These are phyloP conservation scores for Didymella arachidicola DNA, from an alignment of 2,329 filamentous ascomycete genomes.

Conservation along the genomic window DNA sequence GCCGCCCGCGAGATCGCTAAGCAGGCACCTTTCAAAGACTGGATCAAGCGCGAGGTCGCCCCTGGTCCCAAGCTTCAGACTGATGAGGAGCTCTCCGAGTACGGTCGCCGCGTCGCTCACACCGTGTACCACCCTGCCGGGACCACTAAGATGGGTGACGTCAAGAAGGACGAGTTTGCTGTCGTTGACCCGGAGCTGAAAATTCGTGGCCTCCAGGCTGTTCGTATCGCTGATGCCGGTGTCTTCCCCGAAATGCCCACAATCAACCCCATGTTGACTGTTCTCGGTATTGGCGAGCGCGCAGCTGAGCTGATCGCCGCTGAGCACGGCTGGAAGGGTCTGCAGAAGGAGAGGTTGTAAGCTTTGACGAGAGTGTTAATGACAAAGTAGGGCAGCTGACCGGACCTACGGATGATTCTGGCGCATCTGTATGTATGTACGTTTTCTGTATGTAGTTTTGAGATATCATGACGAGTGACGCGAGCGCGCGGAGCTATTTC, in stretches of 20 bases:
- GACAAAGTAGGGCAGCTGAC: neutral
- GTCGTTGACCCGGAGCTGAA: slow-evolving; percentile 81
- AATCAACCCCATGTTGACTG: slow-evolving; percentile 91
- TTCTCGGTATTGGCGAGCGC: slow-evolving; percentile 82
- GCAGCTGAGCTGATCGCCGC: slow-evolving; percentile 83
- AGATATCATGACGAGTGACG: slow-evolving; percentile 22
- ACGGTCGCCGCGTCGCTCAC: slow-evolving; percentile 81
- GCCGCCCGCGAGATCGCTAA: slow-evolving; percentile 79
- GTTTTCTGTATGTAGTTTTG: slow-evolving; percentile 18
- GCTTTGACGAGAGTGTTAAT: slow-evolving; percentile 1
- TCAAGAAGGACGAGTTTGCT: slow-evolving; percentile 71
- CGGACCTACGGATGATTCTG: slow-evolving; percentile 11
- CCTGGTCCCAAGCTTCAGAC: slow-evolving; percentile 76
- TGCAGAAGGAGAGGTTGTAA: slow-evolving; percentile 63
- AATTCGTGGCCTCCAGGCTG: slow-evolving; percentile 73
- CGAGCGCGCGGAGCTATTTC: slow-evolving; percentile 19
- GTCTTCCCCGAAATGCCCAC: slow-evolving; percentile 87
- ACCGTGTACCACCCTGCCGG: slow-evolving; percentile 91
- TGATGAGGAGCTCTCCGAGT: slow-evolving; percentile 82
- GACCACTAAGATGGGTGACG: slow-evolving; percentile 88
- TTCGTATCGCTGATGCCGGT: slow-evolving; percentile 85
- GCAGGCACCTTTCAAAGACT: slow-evolving; percentile 78
- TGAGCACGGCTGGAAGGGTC: slow-evolving; percentile 71
- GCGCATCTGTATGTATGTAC: slow-evolving; percentile 14
- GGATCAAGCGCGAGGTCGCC: slow-evolving; percentile 83